These are phyloP conservation scores for Erodium moschatum DNA, from an alignment of 441 rosid species.

Conservation along the genomic window DNA sequence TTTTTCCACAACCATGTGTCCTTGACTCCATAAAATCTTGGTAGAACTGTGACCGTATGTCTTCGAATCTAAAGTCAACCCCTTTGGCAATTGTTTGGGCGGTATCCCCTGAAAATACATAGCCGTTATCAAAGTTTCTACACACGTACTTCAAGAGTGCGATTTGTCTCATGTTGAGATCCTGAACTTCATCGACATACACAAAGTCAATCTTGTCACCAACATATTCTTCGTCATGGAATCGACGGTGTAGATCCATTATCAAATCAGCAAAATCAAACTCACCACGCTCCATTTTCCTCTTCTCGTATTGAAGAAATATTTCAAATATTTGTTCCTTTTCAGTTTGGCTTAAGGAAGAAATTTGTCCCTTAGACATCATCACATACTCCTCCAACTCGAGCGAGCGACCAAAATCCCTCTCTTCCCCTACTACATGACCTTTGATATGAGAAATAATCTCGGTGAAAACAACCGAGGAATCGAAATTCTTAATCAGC, in stretches of 20 bases:
- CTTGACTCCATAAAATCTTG: slow-evolving; percentile 1
- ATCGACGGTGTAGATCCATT: slow-evolving; percentile 17
- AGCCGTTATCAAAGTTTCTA: slow-evolving; percentile 17
- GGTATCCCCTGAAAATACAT: slow-evolving; percentile 15
- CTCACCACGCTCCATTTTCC: slow-evolving; percentile 16
- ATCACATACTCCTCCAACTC: slow-evolving; percentile 9
- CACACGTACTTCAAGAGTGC: slow-evolving; percentile 20
- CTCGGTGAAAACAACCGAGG: slow-evolving; percentile 21
- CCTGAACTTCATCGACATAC: slow-evolving; percentile 24
- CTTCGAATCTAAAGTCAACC: slow-evolving; percentile 29
- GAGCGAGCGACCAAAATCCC: slow-evolving; percentile 1
- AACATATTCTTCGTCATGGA: background rate
- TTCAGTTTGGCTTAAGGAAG: slow-evolving; percentile 1
- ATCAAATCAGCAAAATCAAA: slow-evolving; percentile 21
- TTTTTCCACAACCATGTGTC: background rate
- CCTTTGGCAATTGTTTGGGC: slow-evolving; percentile 27
- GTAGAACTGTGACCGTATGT: slow-evolving; percentile 25
- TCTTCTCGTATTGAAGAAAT: slow-evolving; percentile 19
- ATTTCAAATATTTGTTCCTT: slow-evolving; percentile 9
- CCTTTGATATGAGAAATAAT: slow-evolving; percentile 20
- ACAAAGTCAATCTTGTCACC: slow-evolving; percentile 17
- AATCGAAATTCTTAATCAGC: slow-evolving; percentile 17
- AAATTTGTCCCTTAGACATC: slow-evolving; percentile 14
- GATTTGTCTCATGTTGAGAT: slow-evolving; percentile 22
- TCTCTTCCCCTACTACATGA: background rate